These are phyloP conservation scores for Capsicum rhomboideum DNA, from an alignment of 257 asterid genomes.

Conservation along the genomic window DNA sequence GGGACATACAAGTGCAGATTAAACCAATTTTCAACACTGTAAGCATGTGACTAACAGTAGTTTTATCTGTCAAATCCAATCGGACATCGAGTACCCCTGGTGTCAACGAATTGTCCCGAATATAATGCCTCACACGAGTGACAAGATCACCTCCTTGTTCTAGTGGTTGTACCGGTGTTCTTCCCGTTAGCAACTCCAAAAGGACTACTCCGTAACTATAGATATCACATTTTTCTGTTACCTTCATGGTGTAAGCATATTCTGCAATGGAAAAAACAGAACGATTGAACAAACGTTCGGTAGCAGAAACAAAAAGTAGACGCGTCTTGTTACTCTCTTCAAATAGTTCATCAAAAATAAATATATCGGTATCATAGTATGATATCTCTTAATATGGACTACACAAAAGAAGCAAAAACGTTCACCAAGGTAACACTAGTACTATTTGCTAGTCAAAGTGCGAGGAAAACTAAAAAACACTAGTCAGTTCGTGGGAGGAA, in stretches of 20 bases:
- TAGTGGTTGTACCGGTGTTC: constrained; percentile 31
- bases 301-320: background rate
- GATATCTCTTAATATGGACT: too few species aligned
- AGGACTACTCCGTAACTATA: constrained; percentile 59
- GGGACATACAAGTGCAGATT: constrained; percentile 66
- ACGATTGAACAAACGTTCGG: background rate
- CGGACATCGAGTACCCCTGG: constrained; percentile 60
- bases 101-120: constrained; percentile 48
- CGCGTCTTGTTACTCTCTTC: background rate
- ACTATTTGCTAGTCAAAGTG: background rate
- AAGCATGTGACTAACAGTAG: constrained; percentile 54
- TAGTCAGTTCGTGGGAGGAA: background rate
- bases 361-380: background rate
- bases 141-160: constrained; percentile 90
- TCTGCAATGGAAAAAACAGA: constrained; percentile 21
- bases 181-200: constrained; percentile 50
- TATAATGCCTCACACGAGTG: constrained; percentile 44
- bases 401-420: too few species aligned
- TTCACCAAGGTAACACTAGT: background rate
- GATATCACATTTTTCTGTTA: constrained; percentile 50
- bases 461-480: background rate
- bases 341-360: background rate
- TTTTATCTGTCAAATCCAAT: constrained; percentile 39
- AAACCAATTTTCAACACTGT: constrained; percentile 65
- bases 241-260: constrained; percentile 48